Conservation (phyloP, 495 filamentous ascomycete genomes). For the Podospora anserina region DNA sequence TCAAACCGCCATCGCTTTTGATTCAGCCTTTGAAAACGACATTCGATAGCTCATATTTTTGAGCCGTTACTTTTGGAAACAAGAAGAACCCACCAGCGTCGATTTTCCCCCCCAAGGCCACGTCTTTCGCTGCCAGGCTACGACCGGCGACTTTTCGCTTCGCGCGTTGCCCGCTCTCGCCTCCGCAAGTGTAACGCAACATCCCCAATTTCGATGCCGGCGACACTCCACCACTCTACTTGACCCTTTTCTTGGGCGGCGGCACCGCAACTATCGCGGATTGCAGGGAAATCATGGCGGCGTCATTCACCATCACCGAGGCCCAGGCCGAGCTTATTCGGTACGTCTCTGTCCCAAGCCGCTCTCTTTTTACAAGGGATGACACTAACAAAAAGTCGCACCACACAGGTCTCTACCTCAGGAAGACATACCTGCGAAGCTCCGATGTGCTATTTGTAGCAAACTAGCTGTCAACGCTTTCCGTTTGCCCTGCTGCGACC, state of each 20-base stretch:
- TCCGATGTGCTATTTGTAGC: slow-evolving; percentile 89
- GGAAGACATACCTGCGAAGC: slow-evolving; percentile 88
- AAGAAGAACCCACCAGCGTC: neutral
- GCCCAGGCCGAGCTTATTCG: slow-evolving; percentile 39
- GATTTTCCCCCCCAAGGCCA: neutral
- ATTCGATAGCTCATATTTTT: neutral
- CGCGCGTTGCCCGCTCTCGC: neutral
- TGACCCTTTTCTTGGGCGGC: slow-evolving; percentile 13
- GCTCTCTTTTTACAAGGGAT: neutral
- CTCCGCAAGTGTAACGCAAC: slow-evolving; percentile 1
- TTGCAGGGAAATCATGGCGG: slow-evolving; percentile 27
- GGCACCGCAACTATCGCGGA: slow-evolving; percentile 13
- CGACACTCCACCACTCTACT: slow-evolving; percentile 1
- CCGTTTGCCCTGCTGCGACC: slow-evolving; percentile 90
- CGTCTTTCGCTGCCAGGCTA: neutral
- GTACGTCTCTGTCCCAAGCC: slow-evolving; percentile 19
- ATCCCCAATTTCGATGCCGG: slow-evolving; percentile 18
- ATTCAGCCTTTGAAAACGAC: neutral
- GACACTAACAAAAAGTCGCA: slow-evolving; percentile 11
- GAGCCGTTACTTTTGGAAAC: neutral
- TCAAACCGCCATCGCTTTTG: neutral
- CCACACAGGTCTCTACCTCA: slow-evolving; percentile 65
- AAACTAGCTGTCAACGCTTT: slow-evolving; percentile 89
- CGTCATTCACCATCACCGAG: slow-evolving; percentile 26
- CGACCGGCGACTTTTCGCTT: neutral